A percentile compares a stretch with the other conserved stretches of the same genome.
These are phyloP conservation scores for Colletotrichum salicis DNA, from an alignment of 2,329 filamentous ascomycete species.

Conservation along the genomic window DNA sequence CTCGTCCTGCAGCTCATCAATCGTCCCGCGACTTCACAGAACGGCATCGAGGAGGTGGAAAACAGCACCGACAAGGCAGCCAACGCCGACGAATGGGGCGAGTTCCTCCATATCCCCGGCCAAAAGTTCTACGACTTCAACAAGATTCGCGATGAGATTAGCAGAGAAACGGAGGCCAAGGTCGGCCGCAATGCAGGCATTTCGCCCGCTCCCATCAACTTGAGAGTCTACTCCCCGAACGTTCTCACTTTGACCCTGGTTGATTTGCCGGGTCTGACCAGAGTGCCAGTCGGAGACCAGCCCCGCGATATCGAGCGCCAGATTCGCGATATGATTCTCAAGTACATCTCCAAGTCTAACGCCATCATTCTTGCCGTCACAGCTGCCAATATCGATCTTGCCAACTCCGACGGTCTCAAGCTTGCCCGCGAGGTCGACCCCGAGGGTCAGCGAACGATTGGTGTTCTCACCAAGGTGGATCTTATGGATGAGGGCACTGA, in stretches of 20 bases:
- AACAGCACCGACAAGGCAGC: conserved; percentile 83
- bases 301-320: conserved; percentile 96
- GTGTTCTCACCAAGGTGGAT: conserved; percentile 98
- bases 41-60: conserved; percentile 77
- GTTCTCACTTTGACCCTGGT: conserved; percentile 96
- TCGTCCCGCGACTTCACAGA: conserved; percentile 73
- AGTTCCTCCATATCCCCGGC: conserved; percentile 96
- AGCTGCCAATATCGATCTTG: conserved; percentile 95
- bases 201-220: conserved; percentile 95
- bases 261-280: conserved; percentile 94
- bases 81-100: conserved; percentile 96
- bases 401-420: conserved; percentile 97
- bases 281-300: conserved; percentile 96
- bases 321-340: conserved; percentile 97
- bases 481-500: conserved; percentile 99
- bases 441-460: conserved; percentile 96
- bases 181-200: conserved; percentile 97
- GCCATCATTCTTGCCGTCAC: conserved; percentile 98
- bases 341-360: conserved; percentile 98
- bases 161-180: conserved; percentile 95
- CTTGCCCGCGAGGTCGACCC: conserved; percentile 96
- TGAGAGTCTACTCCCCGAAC: conserved; percentile 98
- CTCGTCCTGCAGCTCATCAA: conserved; percentile 99
- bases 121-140: conserved; percentile 99
- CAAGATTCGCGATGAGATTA: conserved; percentile 98